Conservation (phyloP, 345 rosid genomes). For the Excoecaria cochinchinensis region DNA sequence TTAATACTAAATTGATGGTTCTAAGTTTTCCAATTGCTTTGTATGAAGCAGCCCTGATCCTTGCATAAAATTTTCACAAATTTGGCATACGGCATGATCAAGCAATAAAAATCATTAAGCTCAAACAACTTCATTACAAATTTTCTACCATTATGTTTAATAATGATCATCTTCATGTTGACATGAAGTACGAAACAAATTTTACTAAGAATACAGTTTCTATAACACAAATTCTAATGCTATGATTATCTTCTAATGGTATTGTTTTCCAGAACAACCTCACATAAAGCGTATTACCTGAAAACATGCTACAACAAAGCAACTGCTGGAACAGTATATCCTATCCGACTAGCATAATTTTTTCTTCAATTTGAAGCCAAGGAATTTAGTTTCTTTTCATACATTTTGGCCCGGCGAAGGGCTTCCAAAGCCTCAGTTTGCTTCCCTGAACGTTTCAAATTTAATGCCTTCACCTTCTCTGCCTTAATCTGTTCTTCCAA, state of each 20-base stretch:
- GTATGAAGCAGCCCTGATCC: too few species aligned
- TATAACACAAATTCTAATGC: neutral
- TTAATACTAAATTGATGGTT: too few species aligned
- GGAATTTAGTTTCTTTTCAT: conserved; percentile 66
- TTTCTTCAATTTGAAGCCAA: conserved; percentile 33
- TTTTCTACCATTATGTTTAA: neutral
- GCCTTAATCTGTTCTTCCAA: conserved; percentile 76
- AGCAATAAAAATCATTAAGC: neutral
- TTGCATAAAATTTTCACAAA: too few species aligned
- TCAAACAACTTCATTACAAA: neutral
- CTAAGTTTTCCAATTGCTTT: too few species aligned
- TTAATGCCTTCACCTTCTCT: conserved; percentile 75
- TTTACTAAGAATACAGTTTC: neutral
- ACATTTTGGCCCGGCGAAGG: conserved; percentile 67
- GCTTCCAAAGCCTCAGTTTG: conserved; percentile 91
- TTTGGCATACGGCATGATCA: too few species aligned
- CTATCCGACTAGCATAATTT: neutral
- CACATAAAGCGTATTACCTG: neutral
- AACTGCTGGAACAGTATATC: neutral
- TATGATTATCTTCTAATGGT: neutral
- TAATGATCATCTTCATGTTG: neutral
- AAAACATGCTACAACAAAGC: neutral
- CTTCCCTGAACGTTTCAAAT: conserved; percentile 75
- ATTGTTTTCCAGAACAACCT: neutral
- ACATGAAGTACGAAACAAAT: neutral